These are phyloP conservation scores for Puccinia polysora DNA, from an alignment of 1,284 basidiomycete species.

Conservation along the genomic window DNA sequence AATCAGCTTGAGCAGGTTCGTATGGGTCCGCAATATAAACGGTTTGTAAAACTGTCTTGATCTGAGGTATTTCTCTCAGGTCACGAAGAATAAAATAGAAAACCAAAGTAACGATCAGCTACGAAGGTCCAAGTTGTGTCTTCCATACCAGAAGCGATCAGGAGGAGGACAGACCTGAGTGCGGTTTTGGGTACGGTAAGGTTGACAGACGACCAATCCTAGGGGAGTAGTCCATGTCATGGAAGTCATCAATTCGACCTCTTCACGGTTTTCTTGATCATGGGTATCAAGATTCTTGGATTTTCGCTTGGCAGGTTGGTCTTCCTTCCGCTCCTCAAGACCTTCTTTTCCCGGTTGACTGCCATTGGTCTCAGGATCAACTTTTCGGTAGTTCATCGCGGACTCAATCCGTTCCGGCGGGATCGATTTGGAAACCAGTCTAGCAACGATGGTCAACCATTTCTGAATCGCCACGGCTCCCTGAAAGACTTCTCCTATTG, in stretches of 20 bases:
- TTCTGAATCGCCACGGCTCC: slow-evolving; percentile 87
- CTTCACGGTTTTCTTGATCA: too few species aligned
- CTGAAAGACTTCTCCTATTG: slow-evolving; percentile 86
- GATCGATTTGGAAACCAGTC: slow-evolving; percentile 81
- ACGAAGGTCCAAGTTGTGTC: too few species aligned
- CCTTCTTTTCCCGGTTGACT: slow-evolving; percentile 23
- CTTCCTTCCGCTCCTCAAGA: slow-evolving; percentile 43
- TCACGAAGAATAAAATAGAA: neutral
- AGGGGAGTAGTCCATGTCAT: slow-evolving; percentile 96
- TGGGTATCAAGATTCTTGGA: too few species aligned
- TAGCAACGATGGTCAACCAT: slow-evolving; percentile 79
- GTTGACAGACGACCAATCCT: slow-evolving; percentile 91
- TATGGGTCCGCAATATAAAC: slow-evolving; percentile 92
- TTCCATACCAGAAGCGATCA: too few species aligned
- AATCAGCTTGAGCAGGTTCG: slow-evolving; percentile 71
- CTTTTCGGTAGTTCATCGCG: too few species aligned
- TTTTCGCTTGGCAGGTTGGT: slow-evolving; percentile 37
- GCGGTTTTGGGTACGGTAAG: slow-evolving; percentile 77
- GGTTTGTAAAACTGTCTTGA: slow-evolving; percentile 78
- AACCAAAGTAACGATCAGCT: too few species aligned
- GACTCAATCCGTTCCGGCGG: slow-evolving; percentile 62
- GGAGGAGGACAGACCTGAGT: slow-evolving; percentile 58
- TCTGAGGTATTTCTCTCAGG: too few species aligned
- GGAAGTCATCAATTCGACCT: slow-evolving; percentile 87
- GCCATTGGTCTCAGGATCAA: slow-evolving; percentile 46